phyloP scores from a whole-genome alignment of 1,284 basidiomycete species.

The Melampsora americana region DNA sequence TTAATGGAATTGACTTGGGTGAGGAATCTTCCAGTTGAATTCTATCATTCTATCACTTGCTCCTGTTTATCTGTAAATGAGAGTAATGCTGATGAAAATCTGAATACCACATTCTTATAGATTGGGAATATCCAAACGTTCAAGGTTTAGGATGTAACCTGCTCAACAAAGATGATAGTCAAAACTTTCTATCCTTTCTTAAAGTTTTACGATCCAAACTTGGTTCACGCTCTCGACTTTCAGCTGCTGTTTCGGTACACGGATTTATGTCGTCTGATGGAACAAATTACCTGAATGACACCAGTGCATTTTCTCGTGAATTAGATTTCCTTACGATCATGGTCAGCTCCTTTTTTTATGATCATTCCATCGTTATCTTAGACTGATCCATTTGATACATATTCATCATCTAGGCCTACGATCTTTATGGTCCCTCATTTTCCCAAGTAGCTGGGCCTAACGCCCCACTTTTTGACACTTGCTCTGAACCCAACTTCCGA shows the following conservation, averaged over 20 bases:
- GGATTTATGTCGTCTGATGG: conserved; percentile 39
- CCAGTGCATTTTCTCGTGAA: conserved; percentile 22
- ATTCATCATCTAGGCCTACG: conserved; percentile 19
- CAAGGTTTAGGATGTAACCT: conserved; percentile 41
- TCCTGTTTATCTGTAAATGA: not conserved
- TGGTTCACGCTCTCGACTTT: conserved; percentile 13
- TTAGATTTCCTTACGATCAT: conserved; percentile 42
- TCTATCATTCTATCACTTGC: not conserved
- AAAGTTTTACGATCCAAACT: conserved; percentile 20
- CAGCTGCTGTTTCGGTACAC: conserved; percentile 30
- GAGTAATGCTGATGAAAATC: too few relatives aligned
- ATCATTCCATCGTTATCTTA: too few relatives aligned
- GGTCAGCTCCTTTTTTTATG: conserved; percentile 7
- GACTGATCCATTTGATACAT: not conserved
- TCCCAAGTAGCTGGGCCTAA: conserved; percentile 34
- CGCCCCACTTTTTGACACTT: conserved; percentile 23
- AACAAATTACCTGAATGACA: conserved; percentile 11
- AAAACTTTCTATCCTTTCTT: conserved; percentile 25
- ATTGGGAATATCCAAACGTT: conserved; percentile 42
- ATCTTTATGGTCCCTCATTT: conserved; percentile 21
- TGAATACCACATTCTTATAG: not conserved
- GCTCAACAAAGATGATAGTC: conserved; percentile 16
- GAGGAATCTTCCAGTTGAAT: not conserved
- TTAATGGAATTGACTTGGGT: conserved; percentile 33
- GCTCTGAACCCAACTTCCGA: conserved; percentile 22